Base-by-base conservation (phyloP, 2,329 filamentous ascomycete genomes). In the Arthrobotrys sinensis region DNA sequence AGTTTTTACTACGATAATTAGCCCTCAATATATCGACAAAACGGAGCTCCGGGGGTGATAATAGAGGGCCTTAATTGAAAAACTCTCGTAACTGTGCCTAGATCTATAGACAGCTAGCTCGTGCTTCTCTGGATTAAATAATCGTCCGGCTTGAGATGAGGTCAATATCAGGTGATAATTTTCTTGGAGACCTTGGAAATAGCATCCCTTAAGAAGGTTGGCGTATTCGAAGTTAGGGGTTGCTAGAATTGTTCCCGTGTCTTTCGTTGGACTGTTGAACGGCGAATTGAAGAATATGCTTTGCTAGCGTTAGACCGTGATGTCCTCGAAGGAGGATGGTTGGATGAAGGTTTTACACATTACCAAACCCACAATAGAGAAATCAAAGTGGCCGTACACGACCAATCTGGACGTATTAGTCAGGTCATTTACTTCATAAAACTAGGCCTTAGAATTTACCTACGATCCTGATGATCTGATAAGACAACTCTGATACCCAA, bases 391-490 rank as follows among this genome's bases (percentile, higher is more conserved):
- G 4, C 55, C 16, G 8, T 32, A 14, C 3, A 40, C 3, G 28
- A 14, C 55, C 21, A 28, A 14, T 40, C 34, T n/a, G 43, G 36
- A 40, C 43, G 14, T 43, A 60, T 60, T 43, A 43, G 55, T 60
- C 36, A 60, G 55, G 55, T 60, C 52, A 14, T 36, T 32, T 12
- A 8, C 10, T 43, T 60, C 21, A 43, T n/a, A n/a, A 28, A n/a
- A 43, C 24, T 24, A 16, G 24, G 19, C 28, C 8, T 12, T 19
- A 14, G 52, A 57, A 40, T 19, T 19, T 19, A 11, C 10, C 19
- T 28, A 16, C n/a, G 5, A 10, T 60, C 36, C 43, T 24, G 55
- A 60, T 60, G 55, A 60, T 60, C 55, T 43, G 55, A 60, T 60
- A 60, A 60, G 55, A 60, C 55, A 43, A 43, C 55, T 12, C 24